These are phyloP conservation scores for Rhizopogon rudus DNA, from an alignment of 768 basidiomycete genomes.

Conservation along the genomic window DNA sequence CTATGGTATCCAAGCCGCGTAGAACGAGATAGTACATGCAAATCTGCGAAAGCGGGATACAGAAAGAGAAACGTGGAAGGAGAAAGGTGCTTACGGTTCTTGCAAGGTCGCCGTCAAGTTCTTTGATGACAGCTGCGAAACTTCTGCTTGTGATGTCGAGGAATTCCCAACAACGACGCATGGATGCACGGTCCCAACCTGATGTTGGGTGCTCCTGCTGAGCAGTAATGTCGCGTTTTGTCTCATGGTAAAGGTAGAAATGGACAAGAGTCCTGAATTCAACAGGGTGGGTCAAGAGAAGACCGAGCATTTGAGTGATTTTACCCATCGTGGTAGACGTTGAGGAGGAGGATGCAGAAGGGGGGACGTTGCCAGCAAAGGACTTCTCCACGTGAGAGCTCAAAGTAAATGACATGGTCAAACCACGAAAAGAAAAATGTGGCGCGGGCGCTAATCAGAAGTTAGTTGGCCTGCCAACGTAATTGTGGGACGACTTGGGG, in stretches of 20 bases:
- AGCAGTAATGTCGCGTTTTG: constrained; percentile 76
- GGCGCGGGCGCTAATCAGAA: not conserved
- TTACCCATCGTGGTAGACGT: constrained; percentile 41
- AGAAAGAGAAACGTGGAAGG: not conserved
- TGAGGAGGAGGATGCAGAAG: not conserved
- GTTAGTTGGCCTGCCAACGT: not conserved
- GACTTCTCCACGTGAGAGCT: not conserved
- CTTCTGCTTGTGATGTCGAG: constrained; percentile 86
- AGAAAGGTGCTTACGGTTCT: constrained; percentile 62
- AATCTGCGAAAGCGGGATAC: constrained; percentile 46
- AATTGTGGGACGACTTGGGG: no score
- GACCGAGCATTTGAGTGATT: constrained; percentile 50
- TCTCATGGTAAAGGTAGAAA: constrained; percentile 78
- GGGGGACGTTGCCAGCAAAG: not conserved
- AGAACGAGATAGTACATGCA: constrained; percentile 94
- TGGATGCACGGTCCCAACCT: constrained; percentile 81
- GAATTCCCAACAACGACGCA: constrained; percentile 89
- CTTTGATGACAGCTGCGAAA: constrained; percentile 92
- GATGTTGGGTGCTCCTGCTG: constrained; percentile 70
- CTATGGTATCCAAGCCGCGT: constrained; percentile 92
- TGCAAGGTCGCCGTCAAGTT: constrained; percentile 92
- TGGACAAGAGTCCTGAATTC: constrained; percentile 84
- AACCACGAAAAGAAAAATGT: not conserved
- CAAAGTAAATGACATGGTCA: not conserved
- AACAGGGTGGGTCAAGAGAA: constrained; percentile 72